Evolutionary conservation across 176 grass and related monocot species (phyloP).

Genomic region (Tillandsia fasciculata): DNA sequence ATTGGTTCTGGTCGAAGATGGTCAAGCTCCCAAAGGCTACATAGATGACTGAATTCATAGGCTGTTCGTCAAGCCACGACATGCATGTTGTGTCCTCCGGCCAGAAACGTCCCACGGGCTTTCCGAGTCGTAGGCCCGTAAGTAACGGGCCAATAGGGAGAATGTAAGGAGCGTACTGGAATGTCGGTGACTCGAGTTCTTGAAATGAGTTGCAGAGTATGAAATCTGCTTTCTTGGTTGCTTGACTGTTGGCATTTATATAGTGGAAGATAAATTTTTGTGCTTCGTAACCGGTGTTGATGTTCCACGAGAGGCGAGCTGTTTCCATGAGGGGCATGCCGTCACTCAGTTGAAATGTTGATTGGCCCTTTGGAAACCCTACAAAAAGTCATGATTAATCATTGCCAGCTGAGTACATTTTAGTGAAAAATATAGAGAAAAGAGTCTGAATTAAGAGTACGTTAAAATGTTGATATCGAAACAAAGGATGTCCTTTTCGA

Average conservation of each 20-base stretch:
- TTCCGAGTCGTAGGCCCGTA: background rate
- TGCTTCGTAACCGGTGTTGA: background rate
- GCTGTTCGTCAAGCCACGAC: conserved; percentile 44
- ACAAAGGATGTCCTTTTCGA: no score
- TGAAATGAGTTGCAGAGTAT: conserved; percentile 65
- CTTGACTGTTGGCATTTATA: background rate
- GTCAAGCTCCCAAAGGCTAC: conserved; percentile 58
- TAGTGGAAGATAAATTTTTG: conserved; percentile 6
- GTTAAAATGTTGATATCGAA: no score
- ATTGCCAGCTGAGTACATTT: background rate
- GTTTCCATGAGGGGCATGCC: conserved; percentile 20
- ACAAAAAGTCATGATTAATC: background rate
- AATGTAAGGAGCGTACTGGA: conserved; percentile 20
- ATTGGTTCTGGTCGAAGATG: conserved; percentile 14
- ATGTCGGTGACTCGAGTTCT: conserved; percentile 29
- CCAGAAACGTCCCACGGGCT: conserved; percentile 40
- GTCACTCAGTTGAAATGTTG: conserved; percentile 27
- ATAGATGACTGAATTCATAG: conserved; percentile 35
- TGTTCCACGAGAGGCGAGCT: conserved; percentile 18
- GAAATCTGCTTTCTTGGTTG: background rate
- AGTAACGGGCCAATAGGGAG: conserved; percentile 36
- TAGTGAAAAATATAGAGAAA: no score
- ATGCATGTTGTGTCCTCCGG: conserved; percentile 27
- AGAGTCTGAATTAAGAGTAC: no score
- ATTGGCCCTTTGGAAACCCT: conserved; percentile 16